These are phyloP conservation scores for Scutellaria barbata DNA, from an alignment of 257 asterid genomes.

Conservation along the genomic window DNA sequence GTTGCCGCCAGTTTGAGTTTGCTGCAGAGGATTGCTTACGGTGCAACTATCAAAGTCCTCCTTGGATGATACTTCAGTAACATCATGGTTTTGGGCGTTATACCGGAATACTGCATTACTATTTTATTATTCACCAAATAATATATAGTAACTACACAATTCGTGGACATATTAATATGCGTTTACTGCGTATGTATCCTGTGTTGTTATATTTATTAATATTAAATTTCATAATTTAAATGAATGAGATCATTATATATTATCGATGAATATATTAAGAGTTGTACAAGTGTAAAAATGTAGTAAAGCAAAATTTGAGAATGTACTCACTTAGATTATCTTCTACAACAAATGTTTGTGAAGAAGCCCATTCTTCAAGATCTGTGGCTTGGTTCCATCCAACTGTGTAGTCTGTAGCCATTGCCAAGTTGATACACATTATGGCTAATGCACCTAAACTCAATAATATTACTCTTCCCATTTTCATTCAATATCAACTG, in stretches of 20 bases:
- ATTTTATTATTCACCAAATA: not conserved
- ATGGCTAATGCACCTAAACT: not conserved
- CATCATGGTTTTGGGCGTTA: slow-evolving; percentile 49
- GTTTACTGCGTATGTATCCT: no score
- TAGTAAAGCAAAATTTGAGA: no score
- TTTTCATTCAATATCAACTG: no score
- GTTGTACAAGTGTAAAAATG: no score
- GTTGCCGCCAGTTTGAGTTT: slow-evolving; percentile 52
- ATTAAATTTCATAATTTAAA: no score
- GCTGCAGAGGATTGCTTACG: slow-evolving; percentile 43
- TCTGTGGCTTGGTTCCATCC: slow-evolving; percentile 63
- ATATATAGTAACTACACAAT: no score
- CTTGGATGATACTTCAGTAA: slow-evolving; percentile 61
- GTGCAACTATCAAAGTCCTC: slow-evolving; percentile 58
- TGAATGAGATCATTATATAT: no score
- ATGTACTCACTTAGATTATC: slow-evolving; percentile 56
- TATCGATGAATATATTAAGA: no score
- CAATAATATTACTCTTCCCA: not conserved
- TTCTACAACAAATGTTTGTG: slow-evolving; percentile 47
- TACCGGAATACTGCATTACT: slow-evolving; percentile 58
- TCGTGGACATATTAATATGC: no score
- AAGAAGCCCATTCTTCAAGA: slow-evolving; percentile 58
- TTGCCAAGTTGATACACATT: slow-evolving; percentile 26
- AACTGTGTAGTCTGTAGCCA: slow-evolving; percentile 58
- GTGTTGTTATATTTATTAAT: no score